Evolutionary conservation across 345 rosid genomes (phyloP), one percentile per base, ranked within the genome.

Genomic region (Brassica nigra): DNA sequence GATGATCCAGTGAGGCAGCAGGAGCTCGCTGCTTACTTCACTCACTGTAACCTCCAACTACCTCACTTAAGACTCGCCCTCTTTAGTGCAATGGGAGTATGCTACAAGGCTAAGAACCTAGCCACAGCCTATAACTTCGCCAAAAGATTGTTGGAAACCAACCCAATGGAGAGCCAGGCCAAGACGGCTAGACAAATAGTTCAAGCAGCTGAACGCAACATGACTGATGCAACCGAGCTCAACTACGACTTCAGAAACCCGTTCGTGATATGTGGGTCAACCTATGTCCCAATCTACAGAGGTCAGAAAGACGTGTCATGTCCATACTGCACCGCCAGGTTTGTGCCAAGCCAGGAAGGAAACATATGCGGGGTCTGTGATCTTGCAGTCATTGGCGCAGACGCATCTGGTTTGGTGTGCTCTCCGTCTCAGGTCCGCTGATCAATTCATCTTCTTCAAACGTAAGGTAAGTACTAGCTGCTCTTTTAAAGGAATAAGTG

Each of bases 361-460:
- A 49, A 49, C 18, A 49, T 49, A 49, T 49, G 57, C 57, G 57
- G 18, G 57, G 57, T 49, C 18, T 49, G 57, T 49, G 57, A 49
- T 49, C 57, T 49, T 49, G 57, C 57, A n/a, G 57, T 52, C 57
- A 52, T 52, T 52, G 57, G 57, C 57, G 57, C 57, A 52, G 57
- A 52, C 20, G 57, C 57, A n/a, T 52, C 57, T 52, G 57, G 57
- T 52, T 52, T 52, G 8, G 57, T 52, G 1, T 52, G 57, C 57
- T 52, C 57, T 52, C 57, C 57, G 20, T 52, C 57, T 52, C 57
- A 52, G 57, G 57, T 52, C 57, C 57, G 57, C 57, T 52, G 8
- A 52, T 52, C 57, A 52, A n/a, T 52, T 52, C 2, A 49, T 49
- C 57, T 49, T 49, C 18, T 49, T 49, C 57, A 49, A 49, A 49